These are phyloP conservation scores for Alternaria gaisen DNA, from an alignment of 2,329 filamentous ascomycete species.

Conservation along the genomic window DNA sequence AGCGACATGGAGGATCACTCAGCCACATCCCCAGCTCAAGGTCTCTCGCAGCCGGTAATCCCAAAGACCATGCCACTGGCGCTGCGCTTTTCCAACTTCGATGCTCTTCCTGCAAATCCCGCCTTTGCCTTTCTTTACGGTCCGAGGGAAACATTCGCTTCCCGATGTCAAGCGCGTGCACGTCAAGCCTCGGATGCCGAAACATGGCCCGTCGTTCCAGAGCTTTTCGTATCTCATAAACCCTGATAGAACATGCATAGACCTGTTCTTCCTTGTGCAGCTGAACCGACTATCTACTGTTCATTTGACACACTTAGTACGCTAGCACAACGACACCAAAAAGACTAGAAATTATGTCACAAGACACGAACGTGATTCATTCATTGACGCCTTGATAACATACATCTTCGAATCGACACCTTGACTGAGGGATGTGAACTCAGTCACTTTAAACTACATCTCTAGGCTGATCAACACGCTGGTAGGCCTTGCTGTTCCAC, in stretches of 20 bases:
- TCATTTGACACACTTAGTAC: not conserved
- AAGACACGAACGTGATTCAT: not conserved
- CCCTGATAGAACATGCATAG: not conserved
- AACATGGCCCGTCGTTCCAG: not conserved
- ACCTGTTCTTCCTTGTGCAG: not conserved
- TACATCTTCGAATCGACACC: not conserved
- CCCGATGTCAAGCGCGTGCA: not conserved
- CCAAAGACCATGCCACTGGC: slow-evolving; percentile 5
- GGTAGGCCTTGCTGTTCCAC: slow-evolving; percentile 26
- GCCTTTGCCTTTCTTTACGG: not conserved
- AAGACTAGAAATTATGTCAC: not conserved
- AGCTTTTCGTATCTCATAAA: not conserved
- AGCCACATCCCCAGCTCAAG: slow-evolving; percentile 3
- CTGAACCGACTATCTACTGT: not conserved
- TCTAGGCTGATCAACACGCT: slow-evolving; percentile 12
- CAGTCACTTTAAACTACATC: not conserved
- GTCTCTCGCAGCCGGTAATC: not conserved
- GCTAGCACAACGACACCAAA: not conserved
- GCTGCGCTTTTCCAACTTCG: slow-evolving; percentile 1
- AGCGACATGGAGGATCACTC: slow-evolving; percentile 3
- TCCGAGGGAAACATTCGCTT: not conserved
- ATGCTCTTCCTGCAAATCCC: not conserved
- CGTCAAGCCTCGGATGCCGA: not conserved
- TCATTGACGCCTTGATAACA: not conserved
- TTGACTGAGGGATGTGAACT: not conserved